Percentiles rank a stretch among this genome's conserved stretches.
phyloP scores from a whole-genome alignment of 495 filamentous ascomycete genomes.

The Hyphodiscus hymeniophilus region DNA sequence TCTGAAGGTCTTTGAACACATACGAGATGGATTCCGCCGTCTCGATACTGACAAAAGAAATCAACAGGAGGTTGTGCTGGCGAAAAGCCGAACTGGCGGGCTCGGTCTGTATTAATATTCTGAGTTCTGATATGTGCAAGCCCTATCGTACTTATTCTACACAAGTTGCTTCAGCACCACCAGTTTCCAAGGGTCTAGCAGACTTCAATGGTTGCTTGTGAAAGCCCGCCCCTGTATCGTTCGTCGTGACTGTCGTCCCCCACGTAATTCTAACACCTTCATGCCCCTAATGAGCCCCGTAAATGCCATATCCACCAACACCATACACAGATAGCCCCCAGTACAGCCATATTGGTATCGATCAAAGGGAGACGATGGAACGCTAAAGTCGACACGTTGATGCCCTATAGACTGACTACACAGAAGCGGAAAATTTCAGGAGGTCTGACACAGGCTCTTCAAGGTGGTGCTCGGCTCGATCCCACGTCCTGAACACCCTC shows the following conservation, averaged over 20 bases:
- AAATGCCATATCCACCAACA: slow-evolving; percentile 2
- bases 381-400: slow-evolving; percentile 10
- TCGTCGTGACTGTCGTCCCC: neutral
- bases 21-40: too few relatives aligned
- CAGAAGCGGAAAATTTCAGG: neutral
- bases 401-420: slow-evolving; percentile 3
- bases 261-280: neutral
- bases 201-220: neutral
- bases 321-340: neutral
- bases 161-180: neutral
- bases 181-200: neutral
- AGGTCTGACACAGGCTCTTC: neutral
- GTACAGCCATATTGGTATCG: neutral
- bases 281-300: neutral
- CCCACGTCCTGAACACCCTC: slow-evolving; percentile 9
- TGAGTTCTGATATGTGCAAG: too few relatives aligned
- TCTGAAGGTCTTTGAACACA: too few relatives aligned
- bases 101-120: too few relatives aligned
- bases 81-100: too few relatives aligned
- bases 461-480: slow-evolving; percentile 10
- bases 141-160: neutral
- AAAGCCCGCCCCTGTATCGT: neutral
- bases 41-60: too few relatives aligned
- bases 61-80: too few relatives aligned
- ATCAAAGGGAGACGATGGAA: slow-evolving; percentile 1